Base-by-base conservation (phyloP, 495 filamentous ascomycete species). In the Aspergillus nidulans region DNA sequence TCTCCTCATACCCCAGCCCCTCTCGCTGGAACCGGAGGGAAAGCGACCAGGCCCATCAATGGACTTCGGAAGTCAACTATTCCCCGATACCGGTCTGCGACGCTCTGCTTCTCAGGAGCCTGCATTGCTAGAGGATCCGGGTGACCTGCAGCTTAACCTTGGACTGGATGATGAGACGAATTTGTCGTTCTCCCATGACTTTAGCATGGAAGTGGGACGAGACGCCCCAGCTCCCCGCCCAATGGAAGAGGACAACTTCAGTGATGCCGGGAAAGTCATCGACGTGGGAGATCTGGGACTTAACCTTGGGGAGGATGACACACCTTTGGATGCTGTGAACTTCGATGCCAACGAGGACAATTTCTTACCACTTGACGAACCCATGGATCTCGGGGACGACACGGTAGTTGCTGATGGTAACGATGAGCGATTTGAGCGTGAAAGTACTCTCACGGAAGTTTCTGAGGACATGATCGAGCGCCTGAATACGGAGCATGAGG, bases 171-270 rank as follows among this genome's bases (percentile, higher is more conserved):
- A 82, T 57, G 75, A 79, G 41, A 71, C 77, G 46, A 75, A 79
- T 45, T 66, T 71, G 5, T 70, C 76, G 16, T 60, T 74, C 34
- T 73, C 69, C 6, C 69, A 76, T 53, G 82, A 84, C 53, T 69
- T 75, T 18, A 92, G 87, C 58, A 81, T 95, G 56, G 91, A 96
- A 83, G 78, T 90, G 61, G 90, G 89, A 65, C 84, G 89, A 82
- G 87, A 92, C 57, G 89, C 87, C 24, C 85, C 86, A 13, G 73
- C 81, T 15, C 74, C 85, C 21, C 77, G 82, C 46, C 69, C 76
- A 6, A 68, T 87, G 21, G 88, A 87, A 54, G 87, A 91, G 46
- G 88, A 92, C 67, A 71, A 90, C 44, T 80, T 87, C 41, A 86
- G 85, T 61, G 88, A 90, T 56, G 76, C 81, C 53, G 69, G 79